A percentile compares a stretch with the other conserved stretches of the same genome.
These are phyloP conservation scores for Polyplosphaeria fusca DNA, from an alignment of 495 filamentous ascomycete species.

Conservation along the genomic window DNA sequence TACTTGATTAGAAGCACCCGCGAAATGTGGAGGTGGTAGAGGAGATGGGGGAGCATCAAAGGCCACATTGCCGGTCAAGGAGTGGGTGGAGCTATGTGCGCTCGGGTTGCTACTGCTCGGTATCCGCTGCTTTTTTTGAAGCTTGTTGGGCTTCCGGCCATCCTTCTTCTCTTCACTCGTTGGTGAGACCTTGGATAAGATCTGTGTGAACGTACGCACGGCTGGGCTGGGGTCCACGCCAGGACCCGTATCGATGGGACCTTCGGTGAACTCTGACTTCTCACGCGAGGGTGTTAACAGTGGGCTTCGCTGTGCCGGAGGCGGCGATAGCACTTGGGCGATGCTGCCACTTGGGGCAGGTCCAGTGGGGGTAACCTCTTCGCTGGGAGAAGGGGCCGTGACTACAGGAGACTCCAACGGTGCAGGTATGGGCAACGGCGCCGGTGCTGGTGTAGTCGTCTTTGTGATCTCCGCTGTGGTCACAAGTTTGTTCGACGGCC, in stretches of 20 bases:
- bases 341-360: slow-evolving; percentile 5
- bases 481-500: background rate
- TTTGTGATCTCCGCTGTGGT: background rate
- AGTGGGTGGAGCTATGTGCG: slow-evolving; percentile 35
- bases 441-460: background rate
- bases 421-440: slow-evolving; percentile 11
- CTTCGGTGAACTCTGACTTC: slow-evolving; percentile 29
- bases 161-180: slow-evolving; percentile 23
- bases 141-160: slow-evolving; percentile 32
- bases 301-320: slow-evolving; percentile 4
- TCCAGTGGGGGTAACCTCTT: slow-evolving; percentile 30
- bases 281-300: slow-evolving; percentile 11
- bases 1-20: slow-evolving; percentile 25
- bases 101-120: slow-evolving; percentile 29
- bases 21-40: slow-evolving; percentile 45
- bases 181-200: slow-evolving; percentile 24
- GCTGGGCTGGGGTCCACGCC: slow-evolving; percentile 12
- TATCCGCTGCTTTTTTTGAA: slow-evolving; percentile 34
- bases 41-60: slow-evolving; percentile 25
- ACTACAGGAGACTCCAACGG: slow-evolving; percentile 18
- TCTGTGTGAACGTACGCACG: slow-evolving; percentile 32
- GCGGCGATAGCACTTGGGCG: slow-evolving; percentile 25
- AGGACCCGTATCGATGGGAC: slow-evolving; percentile 8
- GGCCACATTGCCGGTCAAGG: slow-evolving; percentile 57
- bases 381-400: slow-evolving; percentile 25